phyloP scores from a whole-genome alignment of 2,329 filamentous ascomycete species.

The Botrytis byssoidea region DNA sequence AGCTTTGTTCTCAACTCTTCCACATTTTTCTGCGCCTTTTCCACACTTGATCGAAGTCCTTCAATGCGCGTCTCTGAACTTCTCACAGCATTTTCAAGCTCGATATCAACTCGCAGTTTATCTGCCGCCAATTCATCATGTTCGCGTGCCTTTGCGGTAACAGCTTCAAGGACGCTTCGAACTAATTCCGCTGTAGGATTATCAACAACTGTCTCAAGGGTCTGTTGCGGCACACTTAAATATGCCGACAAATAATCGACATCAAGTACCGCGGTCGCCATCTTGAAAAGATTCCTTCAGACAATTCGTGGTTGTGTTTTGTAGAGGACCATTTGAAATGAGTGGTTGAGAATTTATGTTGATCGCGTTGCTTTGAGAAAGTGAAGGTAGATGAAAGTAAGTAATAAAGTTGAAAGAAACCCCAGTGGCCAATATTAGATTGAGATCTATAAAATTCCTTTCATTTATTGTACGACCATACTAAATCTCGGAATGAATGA shows the following conservation, averaged over 20 bases:
- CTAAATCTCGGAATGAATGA: not conserved
- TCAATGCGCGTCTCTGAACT: slow-evolving; percentile 80
- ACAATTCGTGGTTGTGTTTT: slow-evolving; percentile 12
- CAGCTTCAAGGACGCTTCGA: slow-evolving; percentile 67
- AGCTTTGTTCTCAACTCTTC: slow-evolving; percentile 79
- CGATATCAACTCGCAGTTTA: slow-evolving; percentile 86
- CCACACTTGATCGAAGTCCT: slow-evolving; percentile 74
- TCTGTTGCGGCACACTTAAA: slow-evolving; percentile 65
- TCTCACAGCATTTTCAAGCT: slow-evolving; percentile 86
- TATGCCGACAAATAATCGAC: slow-evolving; percentile 71
- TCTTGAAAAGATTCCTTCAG: slow-evolving; percentile 40
- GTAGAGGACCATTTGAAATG: slow-evolving; percentile 18
- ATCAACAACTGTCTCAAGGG: slow-evolving; percentile 59
- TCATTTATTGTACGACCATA: not conserved
- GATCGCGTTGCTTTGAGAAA: slow-evolving; percentile 16
- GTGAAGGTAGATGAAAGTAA: slow-evolving; percentile 6
- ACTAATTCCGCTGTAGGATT: slow-evolving; percentile 78
- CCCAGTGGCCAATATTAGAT: not conserved
- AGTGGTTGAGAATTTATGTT: slow-evolving; percentile 2
- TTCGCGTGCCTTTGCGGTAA: slow-evolving; percentile 77
- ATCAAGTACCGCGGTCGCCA: slow-evolving; percentile 64
- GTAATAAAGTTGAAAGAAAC: not conserved
- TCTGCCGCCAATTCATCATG: slow-evolving; percentile 79
- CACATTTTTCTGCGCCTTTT: slow-evolving; percentile 80
- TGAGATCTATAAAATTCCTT: not conserved